Evolutionary conservation across 352 stramenopile species (phyloP).

Genomic region (Pythium utonaiense): DNA sequence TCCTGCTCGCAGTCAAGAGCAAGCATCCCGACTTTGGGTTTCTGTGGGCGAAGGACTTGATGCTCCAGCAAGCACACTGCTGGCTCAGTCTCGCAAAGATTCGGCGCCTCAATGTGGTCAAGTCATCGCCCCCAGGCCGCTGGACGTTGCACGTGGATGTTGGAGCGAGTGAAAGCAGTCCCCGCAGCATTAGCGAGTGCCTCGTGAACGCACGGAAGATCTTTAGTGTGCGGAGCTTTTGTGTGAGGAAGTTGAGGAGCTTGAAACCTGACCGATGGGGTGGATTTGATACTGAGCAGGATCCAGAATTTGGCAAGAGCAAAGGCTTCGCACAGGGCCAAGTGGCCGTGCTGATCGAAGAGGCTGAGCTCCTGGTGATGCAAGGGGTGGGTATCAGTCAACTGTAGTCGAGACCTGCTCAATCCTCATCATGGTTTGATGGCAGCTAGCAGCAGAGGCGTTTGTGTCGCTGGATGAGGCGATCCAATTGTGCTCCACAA

Average conservation of each 20-base stretch:
- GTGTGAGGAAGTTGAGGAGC: no score
- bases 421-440: not conserved
- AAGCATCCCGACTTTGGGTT: slow-evolving; percentile 50
- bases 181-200: not conserved
- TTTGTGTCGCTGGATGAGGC: slow-evolving; percentile 34
- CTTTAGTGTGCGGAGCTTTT: not conserved
- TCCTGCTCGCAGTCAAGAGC: slow-evolving; percentile 27
- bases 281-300: not conserved
- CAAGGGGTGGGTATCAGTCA: slow-evolving; percentile 23
- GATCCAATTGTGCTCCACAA: slow-evolving; percentile 40
- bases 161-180: not conserved
- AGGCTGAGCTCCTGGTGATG: slow-evolving; percentile 33
- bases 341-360: slow-evolving; percentile 45
- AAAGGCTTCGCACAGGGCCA: slow-evolving; percentile 33
- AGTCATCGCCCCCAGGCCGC: not conserved
- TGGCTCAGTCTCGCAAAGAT: slow-evolving; percentile 14
- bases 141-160: not conserved
- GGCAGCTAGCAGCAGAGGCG: slow-evolving; percentile 30
- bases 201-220: slow-evolving; percentile 5
- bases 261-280: no score
- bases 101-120: slow-evolving; percentile 1
- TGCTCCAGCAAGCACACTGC: slow-evolving; percentile 27
- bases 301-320: slow-evolving; percentile 28
- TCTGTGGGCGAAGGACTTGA: slow-evolving; percentile 31
- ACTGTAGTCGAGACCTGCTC: not conserved